Evolutionary conservation across 2,329 filamentous ascomycete species (phyloP), one percentile per base, ranked within the genome.

Genomic region (Tolypocladium nubicola): DNA sequence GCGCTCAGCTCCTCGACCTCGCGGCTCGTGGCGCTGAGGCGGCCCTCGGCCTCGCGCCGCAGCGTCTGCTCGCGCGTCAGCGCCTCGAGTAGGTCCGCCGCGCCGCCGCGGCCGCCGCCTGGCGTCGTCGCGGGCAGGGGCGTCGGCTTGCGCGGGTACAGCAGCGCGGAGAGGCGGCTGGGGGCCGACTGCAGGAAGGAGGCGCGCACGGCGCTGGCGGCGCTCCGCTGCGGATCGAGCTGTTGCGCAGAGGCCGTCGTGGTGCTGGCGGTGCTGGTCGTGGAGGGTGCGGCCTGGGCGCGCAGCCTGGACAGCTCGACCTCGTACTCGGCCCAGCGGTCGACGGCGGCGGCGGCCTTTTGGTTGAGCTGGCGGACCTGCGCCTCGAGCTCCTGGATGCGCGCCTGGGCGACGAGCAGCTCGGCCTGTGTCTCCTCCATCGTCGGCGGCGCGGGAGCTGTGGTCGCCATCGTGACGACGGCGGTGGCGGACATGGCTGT

Each of bases 1-100:
- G 82, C 86, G 66, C 82, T 89, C 61, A 94, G 75, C 72, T 94
- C 89, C 72, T 93, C 89, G 23, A 93, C 80, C 74, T 94, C 89
- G 14, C 76, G 78, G 65, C 82, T 85, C 54, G 88, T 87, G 54
- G 84, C 81, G 61, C 78, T 79, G 23, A 90, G 75, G 60, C 82
- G 80, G 54, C 80, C 80, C 73, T 94, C 89, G 1, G 89, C 89
- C 55, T 84, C 82, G 43, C 80, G 76, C 14, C 89, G 82, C 58
- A 88, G 77, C 50, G 73, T 75, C 67, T 88, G 83, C 69, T 93
- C 89, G 56, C 81, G 79, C 52, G 78, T 78, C 49, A 93, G 75
- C 8, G 84, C 83, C 54, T 80, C 79, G 19, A 85, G 74, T n/a
- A 91, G 75, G 52, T 84, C 79, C 43, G 78, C 74, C 1, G 68